Conservation (phyloP, 805 yeast species). For the Naumovozyma dairenensis region DNA sequence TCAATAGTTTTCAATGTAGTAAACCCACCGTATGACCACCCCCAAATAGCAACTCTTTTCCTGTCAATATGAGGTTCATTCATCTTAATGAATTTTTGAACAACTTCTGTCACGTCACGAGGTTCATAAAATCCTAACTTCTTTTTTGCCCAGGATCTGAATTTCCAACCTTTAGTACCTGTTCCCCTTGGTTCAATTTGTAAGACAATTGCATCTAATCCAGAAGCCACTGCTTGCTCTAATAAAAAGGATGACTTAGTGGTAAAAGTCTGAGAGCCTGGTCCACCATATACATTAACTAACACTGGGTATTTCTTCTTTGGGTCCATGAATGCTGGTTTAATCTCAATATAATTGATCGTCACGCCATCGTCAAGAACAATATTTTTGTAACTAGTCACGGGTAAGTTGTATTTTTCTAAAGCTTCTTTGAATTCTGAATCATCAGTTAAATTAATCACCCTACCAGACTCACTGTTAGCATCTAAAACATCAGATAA, state of each 20-base stretch:
- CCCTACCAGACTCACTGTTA: constrained; percentile 8
- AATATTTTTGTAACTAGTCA: constrained; percentile 31
- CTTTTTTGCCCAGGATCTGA: constrained; percentile 44
- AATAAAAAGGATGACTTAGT: constrained; percentile 42
- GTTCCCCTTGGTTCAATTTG: constrained; percentile 77
- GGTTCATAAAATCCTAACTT: constrained; percentile 72
- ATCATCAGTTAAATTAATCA: constrained; percentile 11
- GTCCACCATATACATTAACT: constrained; percentile 71
- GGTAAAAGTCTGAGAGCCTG: constrained; percentile 57
- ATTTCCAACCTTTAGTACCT: constrained; percentile 67
- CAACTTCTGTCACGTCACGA: constrained; percentile 47
- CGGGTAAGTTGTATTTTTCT: constrained; percentile 40
- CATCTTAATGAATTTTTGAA: constrained; percentile 39
- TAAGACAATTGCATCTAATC: constrained; percentile 50
- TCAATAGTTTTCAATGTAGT: constrained; percentile 66
- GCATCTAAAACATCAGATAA: constrained; percentile 9
- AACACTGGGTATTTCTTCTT: constrained; percentile 47
- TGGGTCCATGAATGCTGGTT: constrained; percentile 47
- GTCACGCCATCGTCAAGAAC: constrained; percentile 31
- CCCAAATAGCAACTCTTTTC: constrained; percentile 62
- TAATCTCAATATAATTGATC: constrained; percentile 49
- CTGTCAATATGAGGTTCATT: constrained; percentile 38
- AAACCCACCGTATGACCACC: constrained; percentile 85
- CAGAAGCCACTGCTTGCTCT: constrained; percentile 49
- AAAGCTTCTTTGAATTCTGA: constrained; percentile 11